These are phyloP conservation scores for Trichoderma hamatum DNA, from an alignment of 2,329 filamentous ascomycete genomes.

Conservation along the genomic window DNA sequence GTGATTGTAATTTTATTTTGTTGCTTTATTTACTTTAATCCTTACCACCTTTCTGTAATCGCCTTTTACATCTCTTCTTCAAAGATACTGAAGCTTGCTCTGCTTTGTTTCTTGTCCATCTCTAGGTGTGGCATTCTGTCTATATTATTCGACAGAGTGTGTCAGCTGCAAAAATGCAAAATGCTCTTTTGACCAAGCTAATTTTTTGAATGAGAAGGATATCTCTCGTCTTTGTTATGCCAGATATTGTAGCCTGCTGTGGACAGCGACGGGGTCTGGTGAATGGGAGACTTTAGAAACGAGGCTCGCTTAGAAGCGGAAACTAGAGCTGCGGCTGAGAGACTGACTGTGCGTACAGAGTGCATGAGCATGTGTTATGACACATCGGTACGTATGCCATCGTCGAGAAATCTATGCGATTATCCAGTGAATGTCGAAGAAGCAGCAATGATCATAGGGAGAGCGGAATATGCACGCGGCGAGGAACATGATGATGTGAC, in stretches of 20 bases:
- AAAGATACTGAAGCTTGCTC: background rate
- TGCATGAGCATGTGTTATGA: background rate
- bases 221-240: background rate
- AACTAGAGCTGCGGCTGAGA: background rate
- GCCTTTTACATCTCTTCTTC: background rate
- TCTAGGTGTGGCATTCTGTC: background rate
- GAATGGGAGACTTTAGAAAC: background rate
- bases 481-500: constrained; percentile 11
- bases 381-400: background rate
- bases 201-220: background rate
- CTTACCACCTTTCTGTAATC: background rate
- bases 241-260: background rate
- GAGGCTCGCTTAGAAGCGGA: constrained; percentile 9
- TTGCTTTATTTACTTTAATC: background rate
- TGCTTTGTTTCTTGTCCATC: background rate
- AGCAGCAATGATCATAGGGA: background rate
- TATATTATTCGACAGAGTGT: background rate
- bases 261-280: background rate
- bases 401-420: too few species aligned
- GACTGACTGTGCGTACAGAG: background rate
- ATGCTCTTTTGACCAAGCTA: background rate
- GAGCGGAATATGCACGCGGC: background rate
- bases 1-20: background rate
- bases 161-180: background rate
- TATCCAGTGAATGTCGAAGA: background rate